Conservation (phyloP, 805 yeast genomes). For the Barnettozyma sp. region DNA sequence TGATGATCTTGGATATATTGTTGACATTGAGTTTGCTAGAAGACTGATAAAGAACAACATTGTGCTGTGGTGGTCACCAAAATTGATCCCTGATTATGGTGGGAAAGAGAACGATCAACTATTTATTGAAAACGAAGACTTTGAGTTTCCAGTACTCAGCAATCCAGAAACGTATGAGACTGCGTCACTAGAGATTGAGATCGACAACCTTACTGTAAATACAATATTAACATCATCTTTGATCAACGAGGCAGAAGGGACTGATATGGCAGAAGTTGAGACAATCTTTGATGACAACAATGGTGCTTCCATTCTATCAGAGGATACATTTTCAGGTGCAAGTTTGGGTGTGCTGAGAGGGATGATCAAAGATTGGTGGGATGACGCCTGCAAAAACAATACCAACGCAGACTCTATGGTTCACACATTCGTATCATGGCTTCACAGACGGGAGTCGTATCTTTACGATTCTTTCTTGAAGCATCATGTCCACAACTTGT, state of each 20-base stretch:
- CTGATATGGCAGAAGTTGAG: constrained; percentile 54
- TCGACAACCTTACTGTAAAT: constrained; percentile 77
- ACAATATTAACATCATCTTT: constrained; percentile 80
- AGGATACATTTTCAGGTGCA: constrained; percentile 74
- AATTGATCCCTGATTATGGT: constrained; percentile 77
- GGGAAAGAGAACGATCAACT: constrained; percentile 62
- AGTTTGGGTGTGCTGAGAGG: constrained; percentile 64
- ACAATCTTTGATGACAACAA: constrained; percentile 26
- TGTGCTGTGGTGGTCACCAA: constrained; percentile 91
- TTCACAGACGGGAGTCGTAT: constrained; percentile 63
- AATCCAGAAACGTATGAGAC: constrained; percentile 73
- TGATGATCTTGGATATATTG: constrained; percentile 70
- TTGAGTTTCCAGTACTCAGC: constrained; percentile 66
- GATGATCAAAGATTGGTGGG: constrained; percentile 91
- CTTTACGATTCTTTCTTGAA: constrained; percentile 74
- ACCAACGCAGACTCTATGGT: constrained; percentile 76
- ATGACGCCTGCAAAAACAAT: constrained; percentile 65
- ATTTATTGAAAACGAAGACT: constrained; percentile 44
- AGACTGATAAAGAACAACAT: constrained; percentile 55
- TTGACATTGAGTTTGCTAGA: constrained; percentile 85
- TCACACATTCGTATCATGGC: constrained; percentile 80
- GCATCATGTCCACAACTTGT: constrained; percentile 81
- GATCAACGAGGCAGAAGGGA: constrained; percentile 83
- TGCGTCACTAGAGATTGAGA: constrained; percentile 69
- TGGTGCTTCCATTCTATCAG: constrained; percentile 44